Evolutionary conservation across 345 rosid genomes (phyloP).

Genomic region (Linum trigynum): DNA sequence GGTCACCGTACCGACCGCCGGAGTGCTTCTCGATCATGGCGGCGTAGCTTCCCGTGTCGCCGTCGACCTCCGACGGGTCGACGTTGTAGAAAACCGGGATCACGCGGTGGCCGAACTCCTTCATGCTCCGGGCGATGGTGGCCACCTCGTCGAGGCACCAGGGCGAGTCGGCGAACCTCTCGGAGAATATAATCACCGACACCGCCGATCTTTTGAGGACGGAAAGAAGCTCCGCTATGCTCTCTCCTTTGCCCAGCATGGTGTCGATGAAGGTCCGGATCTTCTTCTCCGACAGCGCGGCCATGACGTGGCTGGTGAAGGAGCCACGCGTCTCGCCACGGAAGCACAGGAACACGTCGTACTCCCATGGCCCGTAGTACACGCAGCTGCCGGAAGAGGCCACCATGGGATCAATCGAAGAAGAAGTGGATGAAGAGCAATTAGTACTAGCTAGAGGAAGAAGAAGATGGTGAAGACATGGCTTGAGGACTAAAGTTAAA

Average conservation of each 20-base stretch:
- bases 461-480: too few relatives aligned
- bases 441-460: too few relatives aligned
- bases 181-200: background rate
- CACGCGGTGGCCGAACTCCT: background rate
- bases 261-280: background rate
- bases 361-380: background rate
- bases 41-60: background rate
- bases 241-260: background rate
- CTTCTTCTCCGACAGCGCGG: background rate
- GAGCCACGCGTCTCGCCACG: background rate
- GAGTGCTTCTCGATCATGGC: background rate
- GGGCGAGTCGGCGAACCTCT: background rate
- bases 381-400: background rate
- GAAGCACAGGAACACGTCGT: background rate
- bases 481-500: too few relatives aligned
- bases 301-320: background rate
- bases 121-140: background rate
- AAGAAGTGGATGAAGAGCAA: background rate
- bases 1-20: background rate
- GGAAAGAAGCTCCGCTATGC: background rate
- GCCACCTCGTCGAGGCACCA: background rate
- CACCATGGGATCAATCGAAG: background rate
- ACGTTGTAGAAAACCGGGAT: background rate
- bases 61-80: background rate
- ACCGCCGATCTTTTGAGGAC: background rate